These are phyloP conservation scores for Gracilariopsis chorda DNA, from an alignment of 23 red algal species.

Conservation along the genomic window DNA sequence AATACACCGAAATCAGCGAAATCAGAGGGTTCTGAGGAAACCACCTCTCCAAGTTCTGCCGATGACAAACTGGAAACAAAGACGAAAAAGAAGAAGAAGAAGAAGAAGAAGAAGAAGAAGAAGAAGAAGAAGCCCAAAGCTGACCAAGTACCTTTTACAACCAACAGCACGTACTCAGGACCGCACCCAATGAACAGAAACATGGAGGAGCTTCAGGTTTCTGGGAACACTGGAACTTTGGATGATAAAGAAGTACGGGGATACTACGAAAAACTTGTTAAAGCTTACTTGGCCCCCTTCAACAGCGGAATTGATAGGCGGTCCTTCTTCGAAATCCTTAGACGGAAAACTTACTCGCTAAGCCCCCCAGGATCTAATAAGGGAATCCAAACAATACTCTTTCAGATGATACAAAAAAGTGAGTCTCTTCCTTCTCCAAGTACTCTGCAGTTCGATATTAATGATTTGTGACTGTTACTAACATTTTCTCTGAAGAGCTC, in stretches of 20 bases:
- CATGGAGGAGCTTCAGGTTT: constrained; percentile 68
- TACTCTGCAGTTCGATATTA: background rate
- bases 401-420: constrained; percentile 79
- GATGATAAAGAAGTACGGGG: constrained; percentile 30
- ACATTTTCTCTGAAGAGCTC: constrained; percentile 32
- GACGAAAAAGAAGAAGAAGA: constrained; percentile 40
- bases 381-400: constrained; percentile 78
- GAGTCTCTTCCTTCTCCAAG: background rate
- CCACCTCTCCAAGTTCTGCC: background rate
- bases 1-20: background rate
- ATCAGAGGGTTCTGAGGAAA: background rate
- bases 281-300: constrained; percentile 75
- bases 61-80: background rate
- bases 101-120: constrained; percentile 8
- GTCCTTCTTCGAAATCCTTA: constrained; percentile 70
- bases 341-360: constrained; percentile 74
- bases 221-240: constrained; percentile 47
- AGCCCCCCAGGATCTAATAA: constrained; percentile 81
- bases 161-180: constrained; percentile 15
- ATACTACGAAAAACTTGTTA: constrained; percentile 55
- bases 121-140: constrained; percentile 22
- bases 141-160: background rate
- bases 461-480: background rate
- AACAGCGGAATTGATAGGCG: constrained; percentile 43
- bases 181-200: constrained; percentile 71